phyloP scores from a whole-genome alignment of 768 basidiomycete species.

The Candolleomyces eurysporus region DNA sequence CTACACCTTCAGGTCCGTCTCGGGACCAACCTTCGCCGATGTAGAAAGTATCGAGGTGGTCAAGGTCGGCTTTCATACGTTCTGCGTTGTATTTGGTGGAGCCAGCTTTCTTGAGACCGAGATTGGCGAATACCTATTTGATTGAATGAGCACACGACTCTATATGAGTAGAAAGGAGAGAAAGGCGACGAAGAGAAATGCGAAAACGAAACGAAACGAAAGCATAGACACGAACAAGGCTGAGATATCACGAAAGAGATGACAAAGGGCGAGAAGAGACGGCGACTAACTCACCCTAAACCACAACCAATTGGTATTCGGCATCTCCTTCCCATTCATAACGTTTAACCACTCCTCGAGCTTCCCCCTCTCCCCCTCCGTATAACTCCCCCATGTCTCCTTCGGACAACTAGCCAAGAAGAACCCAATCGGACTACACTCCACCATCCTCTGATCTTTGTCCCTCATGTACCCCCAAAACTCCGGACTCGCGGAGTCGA shows the following conservation, averaged over 20 bases:
- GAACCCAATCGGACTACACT: conserved; percentile 76
- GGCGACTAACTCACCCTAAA: conserved; percentile 51
- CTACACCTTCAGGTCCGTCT: conserved; percentile 73
- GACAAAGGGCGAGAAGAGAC: background rate
- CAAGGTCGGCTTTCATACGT: conserved; percentile 70
- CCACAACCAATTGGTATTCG: conserved; percentile 84
- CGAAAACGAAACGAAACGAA: background rate
- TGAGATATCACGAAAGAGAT: too few relatives aligned
- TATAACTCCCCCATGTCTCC: conserved; percentile 62
- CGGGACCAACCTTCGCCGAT: conserved; percentile 74
- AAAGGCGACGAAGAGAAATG: too few relatives aligned
- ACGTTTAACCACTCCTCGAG: conserved; percentile 68
- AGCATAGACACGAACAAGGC: background rate
- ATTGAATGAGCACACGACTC: too few relatives aligned
- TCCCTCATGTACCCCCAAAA: conserved; percentile 77
- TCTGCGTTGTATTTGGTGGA: conserved; percentile 54
- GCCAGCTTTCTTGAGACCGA: conserved; percentile 62
- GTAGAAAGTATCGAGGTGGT: conserved; percentile 79
- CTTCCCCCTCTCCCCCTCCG: conserved; percentile 48
- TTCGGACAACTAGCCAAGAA: conserved; percentile 64
- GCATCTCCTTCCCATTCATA: conserved; percentile 83
- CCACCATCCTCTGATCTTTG: conserved; percentile 81
- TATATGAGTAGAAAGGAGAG: too few relatives aligned
- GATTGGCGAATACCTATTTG: conserved; percentile 67
- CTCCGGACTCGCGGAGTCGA: conserved; percentile 62